A percentile compares a stretch with the other conserved stretches of the same genome.
These are phyloP conservation scores for Lipomyces yamadae DNA, from an alignment of 805 yeast species.

Conservation along the genomic window DNA sequence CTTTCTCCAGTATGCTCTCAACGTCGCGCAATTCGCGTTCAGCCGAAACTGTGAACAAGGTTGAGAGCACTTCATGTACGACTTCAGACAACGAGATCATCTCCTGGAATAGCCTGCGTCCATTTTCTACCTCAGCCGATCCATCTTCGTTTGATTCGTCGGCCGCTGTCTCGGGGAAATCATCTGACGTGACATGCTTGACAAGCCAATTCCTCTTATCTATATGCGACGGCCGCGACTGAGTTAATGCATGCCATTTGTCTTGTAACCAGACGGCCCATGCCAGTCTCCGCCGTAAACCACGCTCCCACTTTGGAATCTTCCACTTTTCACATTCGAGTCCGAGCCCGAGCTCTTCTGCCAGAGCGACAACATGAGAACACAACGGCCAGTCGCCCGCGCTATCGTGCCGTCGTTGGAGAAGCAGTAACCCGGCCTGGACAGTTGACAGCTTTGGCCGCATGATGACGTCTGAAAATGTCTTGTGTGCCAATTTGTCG, in stretches of 20 bases:
- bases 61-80: slow-evolving; percentile 70
- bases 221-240: slow-evolving; percentile 83
- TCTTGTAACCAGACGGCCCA: slow-evolving; percentile 96
- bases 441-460: slow-evolving; percentile 90
- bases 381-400: slow-evolving; percentile 41
- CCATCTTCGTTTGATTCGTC: slow-evolving; percentile 49
- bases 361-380: slow-evolving; percentile 69
- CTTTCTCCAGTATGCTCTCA: slow-evolving; percentile 70
- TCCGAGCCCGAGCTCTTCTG: slow-evolving; percentile 90
- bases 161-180: slow-evolving; percentile 40
- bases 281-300: slow-evolving; percentile 81
- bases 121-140: slow-evolving; percentile 71
- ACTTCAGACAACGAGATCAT: slow-evolving; percentile 70
- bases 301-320: slow-evolving; percentile 93
- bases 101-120: slow-evolving; percentile 69
- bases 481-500: slow-evolving; percentile 66
- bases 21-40: slow-evolving; percentile 60
- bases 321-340: slow-evolving; percentile 90
- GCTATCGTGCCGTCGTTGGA: slow-evolving; percentile 54
- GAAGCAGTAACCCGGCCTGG: slow-evolving; percentile 80
- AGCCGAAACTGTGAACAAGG: slow-evolving; percentile 73
- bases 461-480: slow-evolving; percentile 73
- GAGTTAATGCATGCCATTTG: slow-evolving; percentile 84
- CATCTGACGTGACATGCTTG: slow-evolving; percentile 57
- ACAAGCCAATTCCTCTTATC: slow-evolving; percentile 82